Base-by-base conservation (phyloP, 495 filamentous ascomycete species). In the Bacidia gigantensis region DNA sequence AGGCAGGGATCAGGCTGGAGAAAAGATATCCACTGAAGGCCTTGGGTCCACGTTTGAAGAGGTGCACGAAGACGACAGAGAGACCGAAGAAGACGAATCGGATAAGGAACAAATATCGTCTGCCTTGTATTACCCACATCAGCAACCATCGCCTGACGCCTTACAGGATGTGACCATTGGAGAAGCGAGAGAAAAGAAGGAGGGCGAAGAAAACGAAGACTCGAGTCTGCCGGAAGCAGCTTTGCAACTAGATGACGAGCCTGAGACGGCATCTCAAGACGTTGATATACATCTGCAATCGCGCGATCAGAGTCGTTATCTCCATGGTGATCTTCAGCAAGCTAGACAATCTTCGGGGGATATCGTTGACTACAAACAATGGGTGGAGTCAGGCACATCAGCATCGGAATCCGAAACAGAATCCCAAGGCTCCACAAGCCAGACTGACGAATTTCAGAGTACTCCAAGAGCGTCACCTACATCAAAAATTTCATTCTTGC, bases 91-190 rank as follows among this genome's bases (percentile, higher is more conserved):
- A 29, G 87, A 95, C 23, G 87, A 92, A 50, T 89, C 87, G 40
- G 85, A 86, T 21, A 80, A 89, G 63, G 92, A 97, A 61, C 87
- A 95, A 64, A 96, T 98, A 45, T 89, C 86, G 9, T 96, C 90
- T 39, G 90, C 90, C 11, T 72, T 95, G 49, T 98, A 97, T 65
- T 78, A 92, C 56, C 92, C 92, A 18, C 92, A 97, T 69, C 80
- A 85, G 67, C 75, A 76, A 49, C 75, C 75, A n/a, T 60, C 71
- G 2, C 53, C 56, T n/a, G 56, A 77, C 46, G 66, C 74, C 40
- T 69, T 74, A 53, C 63, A 69, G 53, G 69, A 78, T 22, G 18
- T 54, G 7, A 59, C 38, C 25, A 53, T 54, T 52, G 63, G 68
- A 23, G 58, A 66, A 52, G 60, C 62, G 52, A 54, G 51, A 51